Evolutionary conservation across 495 filamentous ascomycete genomes (phyloP), one percentile per base, ranked within the genome.

Genomic region (Xylaria telfairii): DNA sequence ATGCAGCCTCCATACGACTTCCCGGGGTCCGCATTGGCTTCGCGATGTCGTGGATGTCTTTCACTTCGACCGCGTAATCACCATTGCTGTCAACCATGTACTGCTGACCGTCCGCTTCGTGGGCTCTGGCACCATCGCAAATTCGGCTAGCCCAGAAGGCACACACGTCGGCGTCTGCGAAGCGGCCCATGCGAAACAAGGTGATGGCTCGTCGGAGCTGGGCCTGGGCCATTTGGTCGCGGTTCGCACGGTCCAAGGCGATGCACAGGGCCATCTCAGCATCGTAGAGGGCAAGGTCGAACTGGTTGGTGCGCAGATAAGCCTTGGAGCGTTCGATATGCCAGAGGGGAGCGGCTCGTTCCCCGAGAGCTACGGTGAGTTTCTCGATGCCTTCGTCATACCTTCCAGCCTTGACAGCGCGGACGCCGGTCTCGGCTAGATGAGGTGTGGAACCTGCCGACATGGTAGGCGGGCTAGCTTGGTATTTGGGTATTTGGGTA

Each of bases 311-410:
- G 66, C 95, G 91, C 10, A 93, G 87, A 75, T 93, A 91, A 34
- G 94, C 94, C 13, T 90, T 95, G 2, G 93, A 92, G 32, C 96
- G 93, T 77, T 96, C 91, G 71, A 97, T 89, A 71, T 96, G 92
- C 87, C 96, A 98, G 69, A 88, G 79, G 6, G 93, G 92, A 9
- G 94, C 91, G 41, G 86, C 88, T 13, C 92, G 90, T 8, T 86
- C 78, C 34, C 83, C 73, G 6, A 99, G 82, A n/a, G 95, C 96
- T 57, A 85, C 82, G n/a, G 94, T 92, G 72, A 93, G 93, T 72
- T 91, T 84, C 9, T 81, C 78, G 74, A 97, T 88, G 12, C 94
- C 95, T 34, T 83, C 81, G 12, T 82, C 77, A 72, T 88, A 96
- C 63, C 96, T 84, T 54, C 86, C 85, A 0, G 79, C 83, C 13